These are phyloP conservation scores for Pyrenochaeta sp. DNA, from an alignment of 2,329 filamentous ascomycete genomes.

Conservation along the genomic window DNA sequence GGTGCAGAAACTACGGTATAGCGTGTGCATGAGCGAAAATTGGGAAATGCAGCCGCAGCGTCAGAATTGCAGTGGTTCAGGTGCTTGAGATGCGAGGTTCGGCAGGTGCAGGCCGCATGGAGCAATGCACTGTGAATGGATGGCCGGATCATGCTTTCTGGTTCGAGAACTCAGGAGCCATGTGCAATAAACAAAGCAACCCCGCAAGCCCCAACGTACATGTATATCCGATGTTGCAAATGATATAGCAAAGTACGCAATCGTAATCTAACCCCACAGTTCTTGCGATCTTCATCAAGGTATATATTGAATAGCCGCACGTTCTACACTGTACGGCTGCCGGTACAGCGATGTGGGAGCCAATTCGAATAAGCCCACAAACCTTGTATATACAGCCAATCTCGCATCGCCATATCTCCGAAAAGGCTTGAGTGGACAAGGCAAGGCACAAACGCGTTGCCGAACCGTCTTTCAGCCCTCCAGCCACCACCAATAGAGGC, in stretches of 20 bases:
- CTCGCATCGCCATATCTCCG: slow-evolving; percentile 4
- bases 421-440: neutral
- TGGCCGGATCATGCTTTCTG: neutral
- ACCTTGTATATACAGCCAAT: slow-evolving; percentile 2
- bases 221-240: slow-evolving; percentile 2
- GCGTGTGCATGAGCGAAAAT: slow-evolving; percentile 7
- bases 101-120: neutral
- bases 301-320: neutral
- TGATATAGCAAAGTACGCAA: slow-evolving; percentile 5
- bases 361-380: neutral
- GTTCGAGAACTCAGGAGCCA: too few species aligned
- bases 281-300: slow-evolving; percentile 1
- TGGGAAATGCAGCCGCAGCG: slow-evolving; percentile 3
- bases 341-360: neutral
- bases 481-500: neutral
- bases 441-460: neutral
- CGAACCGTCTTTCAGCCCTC: neutral
- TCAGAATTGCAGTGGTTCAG: neutral
- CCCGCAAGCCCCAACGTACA: neutral
- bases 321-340: neutral
- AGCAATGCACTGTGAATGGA: neutral
- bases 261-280: neutral
- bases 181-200: neutral
- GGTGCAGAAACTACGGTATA: slow-evolving; percentile 10
- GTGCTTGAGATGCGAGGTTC: neutral